These are phyloP conservation scores for Rhodotorula sp. DNA, from an alignment of 1,284 basidiomycete genomes.

Conservation along the genomic window DNA sequence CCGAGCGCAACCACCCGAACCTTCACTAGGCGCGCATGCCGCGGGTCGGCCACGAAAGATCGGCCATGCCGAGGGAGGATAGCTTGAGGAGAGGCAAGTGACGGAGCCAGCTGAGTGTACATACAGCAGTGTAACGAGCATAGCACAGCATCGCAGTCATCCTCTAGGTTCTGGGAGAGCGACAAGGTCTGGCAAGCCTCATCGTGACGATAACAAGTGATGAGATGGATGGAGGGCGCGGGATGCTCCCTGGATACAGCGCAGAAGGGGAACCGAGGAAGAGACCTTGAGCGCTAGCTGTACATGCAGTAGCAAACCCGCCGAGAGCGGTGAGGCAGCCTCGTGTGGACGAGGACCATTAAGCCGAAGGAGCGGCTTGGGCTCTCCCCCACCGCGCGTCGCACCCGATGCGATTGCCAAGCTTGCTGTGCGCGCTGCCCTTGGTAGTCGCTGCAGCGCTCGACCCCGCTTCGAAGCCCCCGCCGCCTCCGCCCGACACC, in stretches of 20 bases:
- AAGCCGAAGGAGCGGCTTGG: background rate
- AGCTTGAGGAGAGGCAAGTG: background rate
- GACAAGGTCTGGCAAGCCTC: no score
- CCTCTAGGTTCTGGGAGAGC: no score
- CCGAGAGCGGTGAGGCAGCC: background rate
- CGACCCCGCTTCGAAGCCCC: background rate
- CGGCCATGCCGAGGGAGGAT: background rate
- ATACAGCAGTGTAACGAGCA: no score
- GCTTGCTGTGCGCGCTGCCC: slow-evolving; percentile 3
- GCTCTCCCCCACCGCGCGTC: background rate
- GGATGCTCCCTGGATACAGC: no score
- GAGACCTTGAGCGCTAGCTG: no score
- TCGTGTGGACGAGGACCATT: background rate
- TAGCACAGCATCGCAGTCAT: no score
- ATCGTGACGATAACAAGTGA: no score
- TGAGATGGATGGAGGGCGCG: no score
- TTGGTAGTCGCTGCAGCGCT: background rate
- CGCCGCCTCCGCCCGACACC: background rate
- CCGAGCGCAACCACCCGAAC: background rate
- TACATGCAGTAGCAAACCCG: no score
- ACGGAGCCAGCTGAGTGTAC: no score
- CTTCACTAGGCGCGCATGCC: background rate
- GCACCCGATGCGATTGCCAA: background rate
- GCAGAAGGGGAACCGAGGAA: no score
- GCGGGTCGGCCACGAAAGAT: no score